phyloP scores from a whole-genome alignment of 139 green algal species.

The Yamagishiella unicocca region DNA sequence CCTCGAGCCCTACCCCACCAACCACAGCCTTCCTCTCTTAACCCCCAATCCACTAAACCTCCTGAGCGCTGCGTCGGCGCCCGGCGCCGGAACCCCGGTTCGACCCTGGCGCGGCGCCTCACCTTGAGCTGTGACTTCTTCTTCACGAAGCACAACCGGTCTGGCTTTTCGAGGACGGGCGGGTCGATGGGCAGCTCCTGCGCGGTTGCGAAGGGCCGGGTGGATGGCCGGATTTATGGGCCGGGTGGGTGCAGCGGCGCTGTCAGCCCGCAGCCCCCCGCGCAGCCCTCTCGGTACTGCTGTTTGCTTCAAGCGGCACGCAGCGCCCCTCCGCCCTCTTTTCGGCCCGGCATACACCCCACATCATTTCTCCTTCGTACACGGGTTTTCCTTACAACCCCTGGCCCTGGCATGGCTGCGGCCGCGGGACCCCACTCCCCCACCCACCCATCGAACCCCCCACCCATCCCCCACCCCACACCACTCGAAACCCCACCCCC shows the following conservation, averaged over 20 bases:
- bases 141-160: constrained; percentile 29
- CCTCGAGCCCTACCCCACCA: too few relatives aligned
- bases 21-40: too few relatives aligned
- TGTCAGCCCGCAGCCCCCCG: too few relatives aligned
- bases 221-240: not conserved
- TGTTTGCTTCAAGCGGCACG: not conserved
- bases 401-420: not conserved
- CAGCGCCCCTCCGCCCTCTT: not conserved
- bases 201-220: not conserved
- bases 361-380: not conserved
- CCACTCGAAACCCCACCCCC: too few relatives aligned
- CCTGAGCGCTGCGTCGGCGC: too few relatives aligned
- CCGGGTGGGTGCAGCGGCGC: too few relatives aligned
- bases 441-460: not conserved
- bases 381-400: too few relatives aligned
- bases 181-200: constrained; percentile 25
- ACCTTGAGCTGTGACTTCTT: constrained; percentile 45
- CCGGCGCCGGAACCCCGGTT: too few relatives aligned
- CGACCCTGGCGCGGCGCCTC: too few relatives aligned
- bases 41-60: too few relatives aligned
- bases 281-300: too few relatives aligned
- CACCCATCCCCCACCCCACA: too few relatives aligned
- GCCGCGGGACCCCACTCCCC: not conserved
- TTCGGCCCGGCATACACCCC: not conserved
- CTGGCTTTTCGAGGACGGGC: not conserved